Conservation (phyloP, 2,329 filamentous ascomycete genomes). For the Calonectria pauciramosa region DNA sequence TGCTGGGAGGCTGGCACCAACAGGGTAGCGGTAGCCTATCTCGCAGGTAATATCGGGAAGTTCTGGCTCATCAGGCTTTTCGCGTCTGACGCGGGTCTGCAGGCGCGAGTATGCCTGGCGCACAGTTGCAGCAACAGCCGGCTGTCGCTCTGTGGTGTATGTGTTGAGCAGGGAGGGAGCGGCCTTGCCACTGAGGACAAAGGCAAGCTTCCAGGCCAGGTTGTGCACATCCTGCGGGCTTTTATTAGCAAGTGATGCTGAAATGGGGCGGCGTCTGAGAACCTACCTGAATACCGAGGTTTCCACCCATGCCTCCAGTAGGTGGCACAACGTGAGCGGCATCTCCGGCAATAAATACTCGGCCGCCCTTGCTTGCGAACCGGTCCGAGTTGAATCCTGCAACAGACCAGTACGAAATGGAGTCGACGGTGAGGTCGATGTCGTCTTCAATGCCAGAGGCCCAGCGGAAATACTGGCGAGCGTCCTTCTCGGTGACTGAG, state of each 20-base stretch:
- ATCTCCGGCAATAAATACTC: neutral
- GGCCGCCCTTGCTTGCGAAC: neutral
- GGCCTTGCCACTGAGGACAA: neutral
- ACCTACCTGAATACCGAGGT: neutral
- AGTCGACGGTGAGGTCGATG: neutral
- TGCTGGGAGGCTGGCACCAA: neutral
- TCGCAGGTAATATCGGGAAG: neutral
- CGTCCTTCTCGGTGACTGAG: neutral
- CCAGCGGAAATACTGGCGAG: neutral
- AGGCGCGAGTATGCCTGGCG: neutral
- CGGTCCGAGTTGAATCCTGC: neutral
- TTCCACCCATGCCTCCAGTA: conserved; percentile 2
- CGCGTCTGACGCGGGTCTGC: neutral
- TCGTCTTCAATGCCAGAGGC: neutral
- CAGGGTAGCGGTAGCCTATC: neutral
- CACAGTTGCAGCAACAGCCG: neutral
- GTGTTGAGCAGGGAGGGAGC: neutral
- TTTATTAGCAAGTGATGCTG: neutral
- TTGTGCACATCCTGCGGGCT: neutral
- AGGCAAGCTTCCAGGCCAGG: neutral
- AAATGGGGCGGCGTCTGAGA: neutral
- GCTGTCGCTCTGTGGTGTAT: neutral
- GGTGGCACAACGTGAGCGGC: neutral
- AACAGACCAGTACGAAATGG: neutral
- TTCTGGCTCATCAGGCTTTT: neutral